phyloP scores from a whole-genome alignment of 495 filamentous ascomycete genomes.

The Penicillium cosmopolitanum region DNA sequence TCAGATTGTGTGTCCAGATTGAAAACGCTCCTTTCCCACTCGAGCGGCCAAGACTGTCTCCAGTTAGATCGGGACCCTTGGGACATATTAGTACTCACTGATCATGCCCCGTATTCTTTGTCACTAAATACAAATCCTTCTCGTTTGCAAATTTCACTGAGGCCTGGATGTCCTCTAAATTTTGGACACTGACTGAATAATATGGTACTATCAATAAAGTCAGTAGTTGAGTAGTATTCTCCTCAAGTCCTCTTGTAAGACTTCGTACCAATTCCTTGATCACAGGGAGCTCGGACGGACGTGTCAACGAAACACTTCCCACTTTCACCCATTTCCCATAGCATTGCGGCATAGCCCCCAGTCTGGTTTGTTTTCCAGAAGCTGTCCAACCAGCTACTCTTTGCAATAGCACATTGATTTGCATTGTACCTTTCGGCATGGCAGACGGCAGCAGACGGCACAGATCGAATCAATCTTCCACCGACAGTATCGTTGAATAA shows the following conservation, averaged over 20 bases:
- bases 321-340: not conserved
- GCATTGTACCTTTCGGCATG: not conserved
- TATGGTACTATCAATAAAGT: not conserved
- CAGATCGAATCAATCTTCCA: not conserved
- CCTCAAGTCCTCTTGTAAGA: not conserved
- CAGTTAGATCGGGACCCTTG: not conserved
- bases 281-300: not conserved
- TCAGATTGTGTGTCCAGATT: constrained; percentile 3
- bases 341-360: not conserved
- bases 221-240: not conserved
- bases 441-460: not conserved
- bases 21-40: not conserved
- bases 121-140: not conserved
- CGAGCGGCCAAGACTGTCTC: not conserved
- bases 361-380: constrained; percentile 1
- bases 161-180: not conserved
- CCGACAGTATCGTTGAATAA: not conserved
- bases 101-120: constrained; percentile 1
- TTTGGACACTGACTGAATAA: not conserved
- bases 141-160: not conserved
- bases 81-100: not conserved
- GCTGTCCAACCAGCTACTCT: not conserved
- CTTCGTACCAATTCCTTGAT: not conserved
- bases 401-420: not conserved
- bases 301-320: not conserved